Evolutionary conservation across 129 eudicot species (phyloP).

Genomic region (Oenanthe sinensis): DNA sequence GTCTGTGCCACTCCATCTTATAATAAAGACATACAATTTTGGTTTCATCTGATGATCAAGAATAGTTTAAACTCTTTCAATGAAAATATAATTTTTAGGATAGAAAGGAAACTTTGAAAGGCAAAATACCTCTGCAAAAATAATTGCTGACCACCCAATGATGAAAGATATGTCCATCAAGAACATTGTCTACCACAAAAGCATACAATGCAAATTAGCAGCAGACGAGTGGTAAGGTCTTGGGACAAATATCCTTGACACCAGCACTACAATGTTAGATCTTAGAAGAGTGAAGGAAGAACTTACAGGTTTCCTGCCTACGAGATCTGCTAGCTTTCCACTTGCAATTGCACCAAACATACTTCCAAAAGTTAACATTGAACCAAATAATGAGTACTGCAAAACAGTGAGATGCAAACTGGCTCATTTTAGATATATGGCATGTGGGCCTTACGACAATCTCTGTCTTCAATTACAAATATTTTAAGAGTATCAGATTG

Average conservation of each 20-base stretch:
- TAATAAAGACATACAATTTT: not conserved
- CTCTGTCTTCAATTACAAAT: not conserved
- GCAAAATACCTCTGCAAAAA: slow-evolving; percentile 21
- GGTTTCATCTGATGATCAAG: not conserved
- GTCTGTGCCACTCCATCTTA: not conserved
- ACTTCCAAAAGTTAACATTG: slow-evolving; percentile 25
- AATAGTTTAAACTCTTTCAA: not conserved
- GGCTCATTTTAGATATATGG: not conserved
- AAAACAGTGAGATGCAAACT: not conserved
- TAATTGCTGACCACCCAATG: slow-evolving; percentile 21
- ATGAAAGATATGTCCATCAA: slow-evolving; percentile 16
- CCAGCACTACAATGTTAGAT: not conserved
- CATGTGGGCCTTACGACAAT: not conserved
- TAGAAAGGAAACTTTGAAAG: not conserved
- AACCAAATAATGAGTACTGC: slow-evolving; percentile 33
- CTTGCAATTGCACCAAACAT: slow-evolving; percentile 27
- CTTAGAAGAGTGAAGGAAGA: not conserved
- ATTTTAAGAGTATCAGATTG: not conserved
- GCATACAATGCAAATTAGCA: not conserved
- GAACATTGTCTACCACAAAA: slow-evolving; percentile 22
- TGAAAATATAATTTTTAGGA: not conserved
- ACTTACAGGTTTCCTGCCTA: slow-evolving; percentile 30
- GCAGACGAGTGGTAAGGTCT: not conserved
- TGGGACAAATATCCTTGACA: not conserved
- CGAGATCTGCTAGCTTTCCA: slow-evolving; percentile 25